phyloP scores from a whole-genome alignment of 2,329 filamentous ascomycete genomes.

The Eutypa lata region DNA sequence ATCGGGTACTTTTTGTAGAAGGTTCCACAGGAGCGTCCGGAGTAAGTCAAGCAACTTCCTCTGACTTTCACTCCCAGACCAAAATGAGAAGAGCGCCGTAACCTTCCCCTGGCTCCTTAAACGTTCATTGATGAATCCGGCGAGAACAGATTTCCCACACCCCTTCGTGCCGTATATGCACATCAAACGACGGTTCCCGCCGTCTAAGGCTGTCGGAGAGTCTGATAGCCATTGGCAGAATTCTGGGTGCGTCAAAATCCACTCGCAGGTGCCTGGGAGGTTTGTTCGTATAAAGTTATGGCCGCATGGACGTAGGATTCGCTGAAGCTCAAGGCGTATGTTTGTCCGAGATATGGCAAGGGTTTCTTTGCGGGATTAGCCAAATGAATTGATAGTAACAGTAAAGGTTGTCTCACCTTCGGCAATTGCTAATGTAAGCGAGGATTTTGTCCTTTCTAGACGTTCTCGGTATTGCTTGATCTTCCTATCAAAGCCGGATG shows the following conservation, averaged over 20 bases:
- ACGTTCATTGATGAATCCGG: constrained; percentile 2
- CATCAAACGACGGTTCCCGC: not conserved
- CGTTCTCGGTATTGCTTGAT: constrained; percentile 1
- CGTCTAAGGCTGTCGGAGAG: not conserved
- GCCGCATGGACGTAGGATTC: constrained; percentile 3
- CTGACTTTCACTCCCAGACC: constrained; percentile 6
- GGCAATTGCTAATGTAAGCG: not conserved
- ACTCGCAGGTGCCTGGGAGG: constrained; percentile 5
- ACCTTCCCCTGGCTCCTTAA: constrained; percentile 1
- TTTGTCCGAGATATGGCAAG: not conserved
- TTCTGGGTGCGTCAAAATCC: constrained; percentile 5
- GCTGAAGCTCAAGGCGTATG: constrained; percentile 2
- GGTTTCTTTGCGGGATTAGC: not conserved
- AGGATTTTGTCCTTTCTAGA: not conserved
- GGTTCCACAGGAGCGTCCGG: constrained; percentile 7
- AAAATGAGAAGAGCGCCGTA: constrained; percentile 7
- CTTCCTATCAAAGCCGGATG: not conserved
- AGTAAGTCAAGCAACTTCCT: constrained; percentile 5
- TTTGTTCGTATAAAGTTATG: constrained; percentile 6
- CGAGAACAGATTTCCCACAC: constrained; percentile 10
- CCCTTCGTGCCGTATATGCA: constrained; percentile 9
- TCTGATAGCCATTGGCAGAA: constrained; percentile 5
- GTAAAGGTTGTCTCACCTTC: not conserved
- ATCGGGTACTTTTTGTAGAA: constrained; percentile 4
- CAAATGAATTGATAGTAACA: not conserved